Evolutionary conservation across 805 yeast genomes (phyloP).

Genomic region (Brettanomyces naardenensis): DNA sequence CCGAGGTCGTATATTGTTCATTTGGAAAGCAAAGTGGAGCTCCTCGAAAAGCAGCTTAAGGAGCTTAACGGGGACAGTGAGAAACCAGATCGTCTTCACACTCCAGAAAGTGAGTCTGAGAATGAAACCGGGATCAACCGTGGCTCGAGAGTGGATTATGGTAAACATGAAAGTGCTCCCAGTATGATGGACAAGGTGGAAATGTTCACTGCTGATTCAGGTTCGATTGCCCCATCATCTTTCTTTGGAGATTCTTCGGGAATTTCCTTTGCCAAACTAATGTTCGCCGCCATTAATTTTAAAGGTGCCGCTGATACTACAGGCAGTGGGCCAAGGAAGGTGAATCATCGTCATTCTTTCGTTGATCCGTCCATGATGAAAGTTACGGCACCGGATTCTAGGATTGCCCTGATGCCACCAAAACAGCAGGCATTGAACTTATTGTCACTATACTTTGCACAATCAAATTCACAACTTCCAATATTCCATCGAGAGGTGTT

Average conservation of each 20-base stretch:
- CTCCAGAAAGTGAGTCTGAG: neutral
- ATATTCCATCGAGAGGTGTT: conserved; percentile 77
- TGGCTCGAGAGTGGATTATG: no score
- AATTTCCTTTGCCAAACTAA: conserved; percentile 66
- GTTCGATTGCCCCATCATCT: conserved; percentile 24
- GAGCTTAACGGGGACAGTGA: conserved; percentile 14
- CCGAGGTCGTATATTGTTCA: conserved; percentile 74
- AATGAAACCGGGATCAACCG: no score
- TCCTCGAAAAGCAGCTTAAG: conserved; percentile 44
- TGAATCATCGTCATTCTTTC: conserved; percentile 9
- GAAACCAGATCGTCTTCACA: neutral
- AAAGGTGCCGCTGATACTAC: conserved; percentile 17
- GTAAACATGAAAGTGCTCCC: neutral
- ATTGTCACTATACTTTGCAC: conserved; percentile 61
- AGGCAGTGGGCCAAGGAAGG: neutral
- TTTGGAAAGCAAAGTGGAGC: conserved; percentile 55
- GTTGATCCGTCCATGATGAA: conserved; percentile 23
- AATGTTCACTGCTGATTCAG: conserved; percentile 22
- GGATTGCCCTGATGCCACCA: conserved; percentile 54
- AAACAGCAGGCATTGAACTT: conserved; percentile 63
- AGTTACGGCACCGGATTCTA: conserved; percentile 13
- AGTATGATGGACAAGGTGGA: conserved; percentile 19
- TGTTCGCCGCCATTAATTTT: conserved; percentile 71
- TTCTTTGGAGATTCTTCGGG: conserved; percentile 49
- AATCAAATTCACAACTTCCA: conserved; percentile 79